Percentiles rank a stretch among this genome's conserved stretches.
Evolutionary conservation across 2,329 filamentous ascomycete genomes (phyloP).

Genomic region (Colletotrichum tabaci): DNA sequence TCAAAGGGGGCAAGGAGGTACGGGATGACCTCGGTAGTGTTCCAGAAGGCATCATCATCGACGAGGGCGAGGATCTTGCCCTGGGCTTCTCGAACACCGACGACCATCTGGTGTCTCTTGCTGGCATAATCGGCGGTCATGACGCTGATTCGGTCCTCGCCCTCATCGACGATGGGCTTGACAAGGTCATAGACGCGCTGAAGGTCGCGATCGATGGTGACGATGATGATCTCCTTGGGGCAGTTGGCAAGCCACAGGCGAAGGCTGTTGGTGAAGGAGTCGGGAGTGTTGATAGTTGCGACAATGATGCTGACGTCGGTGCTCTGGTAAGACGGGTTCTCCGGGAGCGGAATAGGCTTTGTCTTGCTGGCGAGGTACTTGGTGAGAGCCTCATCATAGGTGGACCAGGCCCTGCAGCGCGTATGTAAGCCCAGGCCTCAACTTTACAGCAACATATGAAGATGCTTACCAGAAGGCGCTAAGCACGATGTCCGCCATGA

Average conservation of each 20-base stretch:
- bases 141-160: conserved; percentile 40
- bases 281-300: conserved; percentile 46
- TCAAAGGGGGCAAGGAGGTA: conserved; percentile 49
- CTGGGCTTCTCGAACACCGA: conserved; percentile 43
- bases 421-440: neutral
- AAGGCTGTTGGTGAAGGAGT: conserved; percentile 43
- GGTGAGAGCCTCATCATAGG: conserved; percentile 27
- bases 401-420: conserved; percentile 14
- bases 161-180: conserved; percentile 2
- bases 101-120: conserved; percentile 48
- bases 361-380: neutral
- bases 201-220: conserved; percentile 43
- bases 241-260: conserved; percentile 45
- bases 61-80: conserved; percentile 47
- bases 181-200: conserved; percentile 32
- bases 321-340: conserved; percentile 20
- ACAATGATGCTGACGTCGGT: conserved; percentile 48
- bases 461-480: conserved; percentile 24
- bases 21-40: conserved; percentile 25
- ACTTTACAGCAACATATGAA: neutral
- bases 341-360: conserved; percentile 22
- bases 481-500: conserved; percentile 15
- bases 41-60: conserved; percentile 50
- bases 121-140: conserved; percentile 43
- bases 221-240: conserved; percentile 49